Conservation (phyloP, 768 basidiomycete species). For the Pholiota conissans region DNA sequence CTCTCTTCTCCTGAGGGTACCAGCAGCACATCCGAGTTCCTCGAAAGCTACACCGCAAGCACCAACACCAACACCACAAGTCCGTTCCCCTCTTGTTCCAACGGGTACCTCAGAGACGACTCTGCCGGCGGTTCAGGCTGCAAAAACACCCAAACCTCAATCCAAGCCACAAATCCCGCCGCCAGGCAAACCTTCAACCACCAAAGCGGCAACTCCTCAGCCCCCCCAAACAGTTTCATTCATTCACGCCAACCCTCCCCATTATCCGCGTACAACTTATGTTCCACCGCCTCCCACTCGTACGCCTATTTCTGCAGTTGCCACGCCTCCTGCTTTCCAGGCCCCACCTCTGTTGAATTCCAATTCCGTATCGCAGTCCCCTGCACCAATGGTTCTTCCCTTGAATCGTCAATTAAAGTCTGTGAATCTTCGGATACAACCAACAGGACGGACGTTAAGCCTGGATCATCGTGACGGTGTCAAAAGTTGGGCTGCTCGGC, state of each 20-base stretch:
- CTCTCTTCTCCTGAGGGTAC: slow-evolving; percentile 38
- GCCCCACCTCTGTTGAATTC: slow-evolving; percentile 23
- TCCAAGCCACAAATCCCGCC: slow-evolving; percentile 5
- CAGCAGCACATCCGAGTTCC: slow-evolving; percentile 25
- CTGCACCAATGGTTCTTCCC: slow-evolving; percentile 35
- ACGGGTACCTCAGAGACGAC: too few relatives aligned
- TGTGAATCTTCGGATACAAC: slow-evolving; percentile 56
- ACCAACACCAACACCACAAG: slow-evolving; percentile 23
- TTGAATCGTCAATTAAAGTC: slow-evolving; percentile 49
- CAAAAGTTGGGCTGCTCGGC: slow-evolving; percentile 67
- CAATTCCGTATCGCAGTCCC: slow-evolving; percentile 37
- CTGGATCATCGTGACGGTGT: slow-evolving; percentile 74
- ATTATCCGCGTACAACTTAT: slow-evolving; percentile 60
- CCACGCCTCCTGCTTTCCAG: slow-evolving; percentile 22
- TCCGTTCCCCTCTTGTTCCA: slow-evolving; percentile 22
- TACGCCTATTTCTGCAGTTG: slow-evolving; percentile 8
- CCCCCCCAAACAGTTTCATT: slow-evolving; percentile 32
- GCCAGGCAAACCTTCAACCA: slow-evolving; percentile 27
- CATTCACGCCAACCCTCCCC: slow-evolving; percentile 37
- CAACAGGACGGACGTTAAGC: slow-evolving; percentile 54
- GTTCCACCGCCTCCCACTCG: slow-evolving; percentile 29
- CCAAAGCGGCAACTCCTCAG: slow-evolving; percentile 34
- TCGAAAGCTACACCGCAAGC: slow-evolving; percentile 22
- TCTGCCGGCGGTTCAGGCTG: slow-evolving; percentile 13
- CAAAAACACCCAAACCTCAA: slow-evolving; percentile 13